Conservation (phyloP, 179 eudicot species). For the Silene noctiflora region DNA sequence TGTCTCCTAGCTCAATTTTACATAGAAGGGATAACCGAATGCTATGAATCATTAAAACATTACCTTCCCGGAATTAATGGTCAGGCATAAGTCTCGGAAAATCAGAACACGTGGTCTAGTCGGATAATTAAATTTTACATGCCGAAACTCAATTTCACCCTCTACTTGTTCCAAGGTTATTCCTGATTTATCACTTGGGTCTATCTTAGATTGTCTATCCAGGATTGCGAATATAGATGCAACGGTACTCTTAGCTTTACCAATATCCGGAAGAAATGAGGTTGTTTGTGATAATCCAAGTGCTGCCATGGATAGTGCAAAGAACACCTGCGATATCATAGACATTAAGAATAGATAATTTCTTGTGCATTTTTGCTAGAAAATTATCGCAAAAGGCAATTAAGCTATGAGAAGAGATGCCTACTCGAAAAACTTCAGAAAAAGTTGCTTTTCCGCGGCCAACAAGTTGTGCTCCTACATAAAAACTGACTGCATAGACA, state of each 20-base stretch:
- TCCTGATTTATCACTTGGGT: conserved; percentile 26
- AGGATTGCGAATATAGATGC: conserved; percentile 21
- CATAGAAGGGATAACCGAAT: too few species aligned
- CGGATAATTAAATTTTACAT: conserved; percentile 22
- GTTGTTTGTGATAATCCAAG: conserved; percentile 24
- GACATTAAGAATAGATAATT: background rate
- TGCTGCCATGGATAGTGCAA: conserved; percentile 23
- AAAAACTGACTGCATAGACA: conserved; percentile 16
- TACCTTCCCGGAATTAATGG: conserved; percentile 20
- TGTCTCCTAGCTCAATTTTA: too few species aligned
- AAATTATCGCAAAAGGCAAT: background rate
- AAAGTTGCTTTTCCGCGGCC: conserved; percentile 20
- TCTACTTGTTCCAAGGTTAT: conserved; percentile 10
- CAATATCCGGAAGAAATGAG: conserved; percentile 16
- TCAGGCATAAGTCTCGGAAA: conserved; percentile 18
- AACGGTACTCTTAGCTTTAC: conserved; percentile 18
- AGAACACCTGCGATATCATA: conserved; percentile 16
- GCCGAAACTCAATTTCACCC: conserved; percentile 22
- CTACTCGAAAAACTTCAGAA: conserved; percentile 20
- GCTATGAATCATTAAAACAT: background rate
- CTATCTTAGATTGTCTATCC: conserved; percentile 22
- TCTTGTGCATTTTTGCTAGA: too few species aligned
- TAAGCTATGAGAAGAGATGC: background rate
- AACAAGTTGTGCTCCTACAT: conserved; percentile 22
- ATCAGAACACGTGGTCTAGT: conserved; percentile 22